Evolutionary conservation across 768 basidiomycete species (phyloP).

Genomic region (Leucocoprinus leucothites): DNA sequence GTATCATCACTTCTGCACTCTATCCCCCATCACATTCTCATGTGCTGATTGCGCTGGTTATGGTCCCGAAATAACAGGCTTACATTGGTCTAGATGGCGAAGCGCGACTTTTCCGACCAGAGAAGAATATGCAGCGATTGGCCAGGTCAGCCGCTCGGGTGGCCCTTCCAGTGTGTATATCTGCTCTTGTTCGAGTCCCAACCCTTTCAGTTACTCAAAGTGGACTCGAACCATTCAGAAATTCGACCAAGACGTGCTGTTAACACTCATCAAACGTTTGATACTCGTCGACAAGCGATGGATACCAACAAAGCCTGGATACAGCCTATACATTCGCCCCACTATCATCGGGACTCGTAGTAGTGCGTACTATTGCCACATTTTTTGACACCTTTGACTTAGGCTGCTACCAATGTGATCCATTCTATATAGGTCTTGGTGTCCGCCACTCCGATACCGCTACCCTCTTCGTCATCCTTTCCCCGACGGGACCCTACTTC

Average conservation of each 20-base stretch:
- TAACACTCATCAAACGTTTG: conserved; percentile 73
- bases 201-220: neutral
- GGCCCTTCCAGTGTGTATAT: conserved; percentile 59
- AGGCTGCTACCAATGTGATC: conserved; percentile 32
- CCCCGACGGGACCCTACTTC: conserved; percentile 78
- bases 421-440: conserved; percentile 37
- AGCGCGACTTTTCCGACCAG: conserved; percentile 76
- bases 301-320: conserved; percentile 73
- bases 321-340: conserved; percentile 86
- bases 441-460: conserved; percentile 73
- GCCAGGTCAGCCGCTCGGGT: conserved; percentile 64
- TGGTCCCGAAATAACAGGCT: conserved; percentile 19
- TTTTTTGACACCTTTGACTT: conserved; percentile 28
- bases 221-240: conserved; percentile 33
- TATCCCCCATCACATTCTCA: neutral
- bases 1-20: neutral
- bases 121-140: conserved; percentile 84
- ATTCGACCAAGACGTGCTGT: conserved; percentile 68
- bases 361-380: conserved; percentile 36
- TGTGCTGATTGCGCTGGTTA: neutral
- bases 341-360: conserved; percentile 61
- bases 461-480: conserved; percentile 69
- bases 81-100: conserved; percentile 71
- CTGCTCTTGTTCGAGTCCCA: neutral
- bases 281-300: conserved; percentile 73